A percentile compares a stretch with the other conserved stretches of the same genome.
Conservation (phyloP, 371 early-diverging fungal species). For the Mortierella sp. region DNA sequence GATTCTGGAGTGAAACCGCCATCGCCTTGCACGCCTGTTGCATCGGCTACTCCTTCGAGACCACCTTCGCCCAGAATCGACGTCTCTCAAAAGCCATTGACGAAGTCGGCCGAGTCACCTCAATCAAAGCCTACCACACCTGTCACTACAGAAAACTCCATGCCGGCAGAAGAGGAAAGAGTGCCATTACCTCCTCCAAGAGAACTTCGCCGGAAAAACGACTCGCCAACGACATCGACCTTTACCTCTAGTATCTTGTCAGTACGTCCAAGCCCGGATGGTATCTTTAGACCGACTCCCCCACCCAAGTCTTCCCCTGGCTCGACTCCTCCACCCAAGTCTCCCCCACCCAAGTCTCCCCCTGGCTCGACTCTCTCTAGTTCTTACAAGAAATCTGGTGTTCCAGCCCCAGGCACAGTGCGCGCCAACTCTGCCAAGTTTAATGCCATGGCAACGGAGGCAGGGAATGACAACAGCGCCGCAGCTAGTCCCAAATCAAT, state of each 20-base stretch:
- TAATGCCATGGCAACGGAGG: slow-evolving; percentile 26
- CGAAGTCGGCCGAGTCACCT: background rate
- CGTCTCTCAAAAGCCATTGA: background rate
- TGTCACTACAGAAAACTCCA: background rate
- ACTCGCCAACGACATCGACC: slow-evolving; percentile 6
- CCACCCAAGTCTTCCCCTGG: slow-evolving; percentile 3
- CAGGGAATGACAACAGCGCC: background rate
- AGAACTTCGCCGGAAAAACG: slow-evolving; percentile 41
- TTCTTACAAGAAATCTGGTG: background rate
- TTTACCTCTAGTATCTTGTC: background rate
- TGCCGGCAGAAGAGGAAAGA: slow-evolving; percentile 17
- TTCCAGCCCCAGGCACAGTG: slow-evolving; percentile 28
- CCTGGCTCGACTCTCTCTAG: background rate
- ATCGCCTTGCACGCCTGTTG: slow-evolving; percentile 4
- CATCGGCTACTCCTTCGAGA: background rate
- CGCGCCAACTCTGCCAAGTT: slow-evolving; percentile 43
- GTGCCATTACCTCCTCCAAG: slow-evolving; percentile 43
- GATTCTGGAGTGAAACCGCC: background rate
- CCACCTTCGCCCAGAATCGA: background rate
- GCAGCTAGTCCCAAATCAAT: background rate
- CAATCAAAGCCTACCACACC: slow-evolving; percentile 3
- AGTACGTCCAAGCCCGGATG: background rate
- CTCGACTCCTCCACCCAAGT: too few relatives aligned
- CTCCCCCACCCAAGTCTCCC: slow-evolving; percentile 5
- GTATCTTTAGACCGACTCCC: slow-evolving; percentile 16